A percentile compares a stretch with the other conserved stretches of the same genome.
Evolutionary conservation across 2,329 filamentous ascomycete species (phyloP).

Genomic region (Colletotrichum sp.): DNA sequence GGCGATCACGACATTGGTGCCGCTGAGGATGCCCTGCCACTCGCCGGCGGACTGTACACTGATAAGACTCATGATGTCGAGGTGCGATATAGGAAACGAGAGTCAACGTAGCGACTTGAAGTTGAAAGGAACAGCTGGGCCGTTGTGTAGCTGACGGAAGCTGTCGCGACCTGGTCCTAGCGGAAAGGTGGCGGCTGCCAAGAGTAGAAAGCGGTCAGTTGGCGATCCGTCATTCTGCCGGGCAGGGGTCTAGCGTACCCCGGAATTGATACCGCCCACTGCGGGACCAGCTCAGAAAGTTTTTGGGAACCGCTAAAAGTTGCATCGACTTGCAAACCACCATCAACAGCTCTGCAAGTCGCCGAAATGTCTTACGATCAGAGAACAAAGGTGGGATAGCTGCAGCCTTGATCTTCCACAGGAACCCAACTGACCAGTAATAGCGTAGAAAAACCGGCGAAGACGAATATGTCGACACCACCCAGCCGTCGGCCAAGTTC

Average conservation of each 20-base stretch:
- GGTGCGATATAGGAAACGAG: background rate
- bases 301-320: conserved; percentile 8
- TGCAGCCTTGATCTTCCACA: accelerated
- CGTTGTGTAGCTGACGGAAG: background rate
- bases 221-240: conserved; percentile 25
- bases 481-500: conserved; percentile 72
- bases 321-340: background rate
- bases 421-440: background rate
- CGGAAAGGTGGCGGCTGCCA: conserved; percentile 7
- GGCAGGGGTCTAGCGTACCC: conserved; percentile 1
- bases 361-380: conserved; percentile 17
- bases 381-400: conserved; percentile 21
- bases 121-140: background rate
- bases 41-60: conserved; percentile 70
- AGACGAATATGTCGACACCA: conserved; percentile 44
- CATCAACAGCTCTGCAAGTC: background rate
- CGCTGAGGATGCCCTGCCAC: conserved; percentile 74
- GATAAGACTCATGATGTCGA: conserved; percentile 49
- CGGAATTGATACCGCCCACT: background rate
- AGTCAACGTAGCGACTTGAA: background rate
- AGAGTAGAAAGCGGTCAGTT: conserved; percentile 26
- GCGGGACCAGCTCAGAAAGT: conserved; percentile 6
- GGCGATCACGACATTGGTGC: conserved; percentile 80
- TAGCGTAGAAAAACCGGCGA: conserved; percentile 58
- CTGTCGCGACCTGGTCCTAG: conserved; percentile 7